These are phyloP conservation scores for Fimicolochytrium jonesii DNA, from an alignment of 192 early-diverging fungal genomes.

Conservation along the genomic window DNA sequence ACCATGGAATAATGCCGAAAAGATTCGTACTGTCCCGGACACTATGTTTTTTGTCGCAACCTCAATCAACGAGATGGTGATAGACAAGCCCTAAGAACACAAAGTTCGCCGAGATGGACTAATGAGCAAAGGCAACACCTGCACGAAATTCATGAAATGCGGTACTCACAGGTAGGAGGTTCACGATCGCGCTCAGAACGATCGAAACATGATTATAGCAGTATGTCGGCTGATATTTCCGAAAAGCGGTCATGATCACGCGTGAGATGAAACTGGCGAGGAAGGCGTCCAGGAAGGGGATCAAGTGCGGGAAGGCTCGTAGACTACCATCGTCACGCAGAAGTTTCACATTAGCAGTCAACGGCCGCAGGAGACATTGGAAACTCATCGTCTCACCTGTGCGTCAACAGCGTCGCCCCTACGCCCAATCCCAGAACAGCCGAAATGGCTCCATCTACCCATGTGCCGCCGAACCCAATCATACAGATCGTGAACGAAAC, in stretches of 20 bases:
- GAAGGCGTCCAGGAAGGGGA: slow-evolving; percentile 15
- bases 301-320: slow-evolving; percentile 7
- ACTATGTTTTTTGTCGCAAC: slow-evolving; percentile 82
- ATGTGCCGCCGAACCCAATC: slow-evolving; percentile 37
- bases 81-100: slow-evolving; percentile 63
- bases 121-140: neutral
- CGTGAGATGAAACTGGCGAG: slow-evolving; percentile 7
- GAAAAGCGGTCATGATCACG: neutral
- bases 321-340: too few relatives aligned
- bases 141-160: neutral
- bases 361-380: slow-evolving; percentile 12
- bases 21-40: slow-evolving; percentile 80
- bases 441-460: slow-evolving; percentile 34
- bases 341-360: too few relatives aligned
- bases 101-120: too few relatives aligned
- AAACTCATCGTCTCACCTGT: too few relatives aligned
- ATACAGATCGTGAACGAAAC: slow-evolving; percentile 25
- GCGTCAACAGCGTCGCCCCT: too few relatives aligned
- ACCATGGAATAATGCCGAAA: slow-evolving; percentile 68
- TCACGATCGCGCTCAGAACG: slow-evolving; percentile 31
- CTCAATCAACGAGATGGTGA: slow-evolving; percentile 85
- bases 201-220: slow-evolving; percentile 26
- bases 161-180: slow-evolving; percentile 34
- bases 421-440: slow-evolving; percentile 28
- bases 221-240: neutral